These are phyloP conservation scores for Myrmaecium sp. DNA, from an alignment of 2,329 filamentous ascomycete species.

Conservation along the genomic window DNA sequence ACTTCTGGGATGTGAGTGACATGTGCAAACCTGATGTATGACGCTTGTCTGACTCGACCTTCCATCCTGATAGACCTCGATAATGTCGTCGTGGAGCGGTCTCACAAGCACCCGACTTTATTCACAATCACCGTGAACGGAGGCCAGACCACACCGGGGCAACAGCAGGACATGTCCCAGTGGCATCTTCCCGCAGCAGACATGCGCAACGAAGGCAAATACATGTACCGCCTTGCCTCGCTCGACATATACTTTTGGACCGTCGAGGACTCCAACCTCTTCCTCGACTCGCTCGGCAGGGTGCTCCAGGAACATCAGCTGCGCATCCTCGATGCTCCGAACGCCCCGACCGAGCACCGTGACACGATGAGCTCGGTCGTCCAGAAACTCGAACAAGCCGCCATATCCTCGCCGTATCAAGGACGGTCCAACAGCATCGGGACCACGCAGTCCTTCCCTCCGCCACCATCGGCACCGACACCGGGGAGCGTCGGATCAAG, in stretches of 20 bases:
- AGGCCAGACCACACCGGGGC: slow-evolving; percentile 15
- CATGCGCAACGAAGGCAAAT: slow-evolving; percentile 56
- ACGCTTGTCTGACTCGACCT: slow-evolving; percentile 9
- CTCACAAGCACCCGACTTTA: slow-evolving; percentile 56
- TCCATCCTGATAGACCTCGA: slow-evolving; percentile 43
- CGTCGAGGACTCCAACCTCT: slow-evolving; percentile 50
- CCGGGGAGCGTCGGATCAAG: no score
- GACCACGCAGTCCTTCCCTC: slow-evolving; percentile 21
- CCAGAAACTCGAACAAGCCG: slow-evolving; percentile 54
- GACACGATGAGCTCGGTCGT: slow-evolving; percentile 50
- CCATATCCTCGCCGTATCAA: slow-evolving; percentile 41
- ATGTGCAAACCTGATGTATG: background rate
- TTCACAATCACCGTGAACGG: slow-evolving; percentile 48
- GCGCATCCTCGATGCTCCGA: slow-evolving; percentile 47
- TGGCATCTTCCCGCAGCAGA: slow-evolving; percentile 66
- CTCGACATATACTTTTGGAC: slow-evolving; percentile 72
- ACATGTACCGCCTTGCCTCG: slow-evolving; percentile 61
- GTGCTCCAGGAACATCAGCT: slow-evolving; percentile 45
- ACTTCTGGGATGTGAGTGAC: slow-evolving; percentile 56
- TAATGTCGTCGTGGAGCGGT: slow-evolving; percentile 47
- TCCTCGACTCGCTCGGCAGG: slow-evolving; percentile 50
- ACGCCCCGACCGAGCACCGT: slow-evolving; percentile 26
- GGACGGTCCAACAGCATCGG: slow-evolving; percentile 19
- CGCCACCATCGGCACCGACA: slow-evolving; percentile 18
- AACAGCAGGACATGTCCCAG: slow-evolving; percentile 35